Evolutionary conservation across 2,329 filamentous ascomycete species (phyloP).

Genomic region (Ophiostoma fasciatum): DNA sequence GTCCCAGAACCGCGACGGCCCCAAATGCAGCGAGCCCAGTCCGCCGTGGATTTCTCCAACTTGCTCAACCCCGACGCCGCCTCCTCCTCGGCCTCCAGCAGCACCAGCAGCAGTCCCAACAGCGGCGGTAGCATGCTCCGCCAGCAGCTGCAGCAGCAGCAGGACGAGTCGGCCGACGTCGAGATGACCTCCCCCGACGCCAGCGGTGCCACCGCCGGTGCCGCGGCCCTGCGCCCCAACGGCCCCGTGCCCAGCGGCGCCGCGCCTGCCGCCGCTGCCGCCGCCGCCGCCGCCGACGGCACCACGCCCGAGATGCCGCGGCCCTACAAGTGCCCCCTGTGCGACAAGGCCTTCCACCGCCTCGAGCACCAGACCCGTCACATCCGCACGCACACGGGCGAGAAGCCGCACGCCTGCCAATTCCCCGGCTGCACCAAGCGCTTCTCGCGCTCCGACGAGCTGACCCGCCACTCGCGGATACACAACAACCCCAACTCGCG

Average conservation of each 20-base stretch:
- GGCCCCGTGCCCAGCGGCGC: slow-evolving; percentile 49
- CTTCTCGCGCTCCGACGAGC: slow-evolving; percentile 89
- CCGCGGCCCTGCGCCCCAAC: slow-evolving; percentile 43
- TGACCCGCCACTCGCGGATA: slow-evolving; percentile 93
- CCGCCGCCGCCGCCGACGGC: slow-evolving; percentile 26
- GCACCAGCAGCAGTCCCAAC: slow-evolving; percentile 10
- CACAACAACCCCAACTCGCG: slow-evolving; percentile 98
- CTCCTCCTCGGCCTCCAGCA: slow-evolving; percentile 7
- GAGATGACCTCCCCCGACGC: slow-evolving; percentile 30
- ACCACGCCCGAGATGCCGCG: slow-evolving; percentile 66
- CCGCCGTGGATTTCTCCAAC: slow-evolving; percentile 61
- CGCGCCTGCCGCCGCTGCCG: slow-evolving; percentile 32
- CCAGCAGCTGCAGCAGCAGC: slow-evolving; percentile 14
- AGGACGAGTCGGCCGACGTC: slow-evolving; percentile 21
- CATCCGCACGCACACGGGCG: slow-evolving; percentile 61
- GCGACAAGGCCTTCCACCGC: slow-evolving; percentile 96
- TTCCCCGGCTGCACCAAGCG: slow-evolving; percentile 94
- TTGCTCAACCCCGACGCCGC: slow-evolving; percentile 47
- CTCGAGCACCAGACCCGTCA: slow-evolving; percentile 85
- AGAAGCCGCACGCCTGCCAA: slow-evolving; percentile 94
- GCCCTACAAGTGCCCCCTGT: slow-evolving; percentile 96
- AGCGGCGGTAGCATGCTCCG: slow-evolving; percentile 11
- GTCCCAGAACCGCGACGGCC: slow-evolving; percentile 26
- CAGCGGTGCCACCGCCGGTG: slow-evolving; percentile 3
- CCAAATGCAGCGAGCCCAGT: slow-evolving; percentile 65